phyloP scores from a whole-genome alignment of 371 early-diverging fungal species.

The Apophysomyces sp. region DNA sequence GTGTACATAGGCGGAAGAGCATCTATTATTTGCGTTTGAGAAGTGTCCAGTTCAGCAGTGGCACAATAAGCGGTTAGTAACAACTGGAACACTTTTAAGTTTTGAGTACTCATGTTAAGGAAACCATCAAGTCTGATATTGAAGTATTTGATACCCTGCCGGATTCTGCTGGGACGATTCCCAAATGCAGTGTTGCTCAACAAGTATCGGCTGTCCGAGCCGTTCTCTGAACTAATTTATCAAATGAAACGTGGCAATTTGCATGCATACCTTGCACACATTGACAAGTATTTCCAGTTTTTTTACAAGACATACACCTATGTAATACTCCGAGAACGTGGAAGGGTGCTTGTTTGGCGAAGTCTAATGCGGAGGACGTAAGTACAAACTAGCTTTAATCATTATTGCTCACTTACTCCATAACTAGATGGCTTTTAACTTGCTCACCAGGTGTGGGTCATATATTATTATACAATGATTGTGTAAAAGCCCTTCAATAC shows the following conservation, averaged over 20 bases:
- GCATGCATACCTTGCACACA: conserved; percentile 20
- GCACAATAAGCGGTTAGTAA: conserved; percentile 34
- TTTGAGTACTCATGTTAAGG: not conserved
- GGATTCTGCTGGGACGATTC: conserved; percentile 49
- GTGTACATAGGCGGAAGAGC: conserved; percentile 35
- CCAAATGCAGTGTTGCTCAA: conserved; percentile 34
- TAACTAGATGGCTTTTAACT: not conserved
- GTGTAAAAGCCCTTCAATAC: conserved; percentile 22
- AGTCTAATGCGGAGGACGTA: conserved; percentile 36
- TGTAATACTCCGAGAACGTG: conserved; percentile 34
- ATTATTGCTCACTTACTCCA: not conserved
- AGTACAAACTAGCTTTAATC: not conserved
- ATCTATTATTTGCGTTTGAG: conserved; percentile 50
- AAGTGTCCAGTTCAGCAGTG: conserved; percentile 30
- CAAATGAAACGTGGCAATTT: conserved; percentile 32
- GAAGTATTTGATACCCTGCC: conserved; percentile 51
- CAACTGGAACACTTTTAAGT: not conserved
- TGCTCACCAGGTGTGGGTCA: not conserved
- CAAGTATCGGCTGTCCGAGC: conserved; percentile 31
- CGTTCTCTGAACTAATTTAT: conserved; percentile 17
- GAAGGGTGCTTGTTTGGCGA: conserved; percentile 40
- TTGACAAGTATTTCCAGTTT: conserved; percentile 30
- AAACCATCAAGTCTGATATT: conserved; percentile 29
- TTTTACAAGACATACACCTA: conserved; percentile 30
- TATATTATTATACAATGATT: conserved; percentile 15